phyloP scores from a whole-genome alignment of 116 monocot species.

The Posidonia oceanica region DNA sequence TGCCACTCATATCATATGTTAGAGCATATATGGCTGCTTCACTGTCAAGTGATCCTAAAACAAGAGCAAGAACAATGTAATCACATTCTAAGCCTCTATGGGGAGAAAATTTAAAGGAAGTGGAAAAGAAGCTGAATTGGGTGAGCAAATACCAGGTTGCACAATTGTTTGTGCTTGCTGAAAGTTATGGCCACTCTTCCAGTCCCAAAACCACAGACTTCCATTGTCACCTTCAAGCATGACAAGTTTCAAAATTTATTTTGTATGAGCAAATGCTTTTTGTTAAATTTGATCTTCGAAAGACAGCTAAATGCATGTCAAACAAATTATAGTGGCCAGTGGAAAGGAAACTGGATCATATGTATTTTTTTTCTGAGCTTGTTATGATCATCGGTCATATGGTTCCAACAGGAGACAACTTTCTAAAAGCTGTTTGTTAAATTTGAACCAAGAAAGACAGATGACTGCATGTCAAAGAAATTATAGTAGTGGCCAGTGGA shows the following conservation, averaged over 20 bases:
- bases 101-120: background rate
- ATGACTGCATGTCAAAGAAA: too few relatives aligned
- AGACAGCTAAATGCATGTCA: background rate
- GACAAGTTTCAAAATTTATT: background rate
- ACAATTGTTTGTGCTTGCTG: conserved; percentile 90
- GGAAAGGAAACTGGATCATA: background rate
- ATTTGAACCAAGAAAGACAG: too few relatives aligned
- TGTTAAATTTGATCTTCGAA: background rate
- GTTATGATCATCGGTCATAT: background rate
- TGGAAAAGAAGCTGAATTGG: background rate
- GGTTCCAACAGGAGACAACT: too few relatives aligned
- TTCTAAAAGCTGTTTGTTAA: too few relatives aligned
- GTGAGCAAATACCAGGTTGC: conserved; percentile 48
- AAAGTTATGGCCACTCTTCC: conserved; percentile 94
- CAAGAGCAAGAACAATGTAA: background rate
- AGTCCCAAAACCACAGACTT: conserved; percentile 99
- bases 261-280: background rate
- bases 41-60: conserved; percentile 87
- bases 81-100: background rate
- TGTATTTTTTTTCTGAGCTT: too few relatives aligned
- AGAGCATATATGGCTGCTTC: conserved; percentile 97
- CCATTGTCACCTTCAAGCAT: conserved; percentile 80
- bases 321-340: too few relatives aligned
- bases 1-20: conserved; percentile 79
- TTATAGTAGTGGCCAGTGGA: too few relatives aligned